Evolutionary conservation across 2,329 filamentous ascomycete species (phyloP), one percentile per base, ranked within the genome.

Genomic region (Venturia effusa): DNA sequence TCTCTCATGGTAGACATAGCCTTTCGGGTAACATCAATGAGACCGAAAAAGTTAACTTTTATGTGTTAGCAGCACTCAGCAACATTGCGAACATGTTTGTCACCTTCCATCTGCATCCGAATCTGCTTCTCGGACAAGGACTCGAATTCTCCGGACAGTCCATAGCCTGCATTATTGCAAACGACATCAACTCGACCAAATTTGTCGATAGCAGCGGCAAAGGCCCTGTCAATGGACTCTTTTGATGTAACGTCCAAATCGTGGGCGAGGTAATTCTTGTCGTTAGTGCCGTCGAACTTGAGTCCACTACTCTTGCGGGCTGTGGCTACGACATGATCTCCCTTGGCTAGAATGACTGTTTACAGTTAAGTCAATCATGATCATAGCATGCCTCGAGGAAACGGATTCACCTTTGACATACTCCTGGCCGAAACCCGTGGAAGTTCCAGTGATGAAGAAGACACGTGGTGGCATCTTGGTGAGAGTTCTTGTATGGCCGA

Each of bases 141-240:
- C 68, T 87, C 84, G 59, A 85, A 79, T 0, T 80, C 77, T 15
- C 80, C 81, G 6, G 73, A 69, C 1, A 83, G 72, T n/a, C 81
- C 80, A 65, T 84, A 85, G 2, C 83, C 84, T 3, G 83, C 83
- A 61, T 86, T 86, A 73, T 86, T 86, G 65, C 84, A 78, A 5
- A 86, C 80, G 0, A 85, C 79, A 69, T 87, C 83, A 55, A 87
- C 72, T 8, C 81, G 79, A 22, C 79, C 77, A 68, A 84, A 86
- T 59, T 79, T 79, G 2, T 77, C 71, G 30, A 79, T 63, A 0
- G 78, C 77, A 22, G 73, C 71, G 8, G 78, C 72, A 67, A 82
- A 79, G 0, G 79, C 79, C 8, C 72, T 72, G 39, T 78, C 70
- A 62, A 83, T 79, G 2, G 80, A 78, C 1, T 67, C 66, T 61